These are phyloP conservation scores for Lyophyllum semitale DNA, from an alignment of 768 basidiomycete genomes.

Conservation along the genomic window DNA sequence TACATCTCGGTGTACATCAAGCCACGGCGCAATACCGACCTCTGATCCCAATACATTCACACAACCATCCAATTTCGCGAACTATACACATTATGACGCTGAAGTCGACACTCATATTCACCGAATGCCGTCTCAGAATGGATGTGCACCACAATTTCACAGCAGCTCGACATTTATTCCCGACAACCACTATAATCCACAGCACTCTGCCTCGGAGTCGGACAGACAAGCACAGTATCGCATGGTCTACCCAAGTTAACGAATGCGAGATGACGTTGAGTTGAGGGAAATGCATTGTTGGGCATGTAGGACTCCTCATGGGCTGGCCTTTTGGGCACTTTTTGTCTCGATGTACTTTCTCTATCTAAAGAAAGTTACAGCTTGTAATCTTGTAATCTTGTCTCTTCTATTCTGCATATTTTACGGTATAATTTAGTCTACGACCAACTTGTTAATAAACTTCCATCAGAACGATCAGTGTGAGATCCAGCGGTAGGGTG, in stretches of 20 bases:
- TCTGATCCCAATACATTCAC: slow-evolving; percentile 1
- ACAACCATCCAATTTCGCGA: slow-evolving; percentile 2
- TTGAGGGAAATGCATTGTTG: neutral
- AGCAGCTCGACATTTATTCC: slow-evolving; percentile 2
- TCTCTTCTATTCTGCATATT: neutral
- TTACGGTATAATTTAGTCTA: neutral
- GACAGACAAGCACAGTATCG: slow-evolving; percentile 9
- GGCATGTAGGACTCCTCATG: neutral
- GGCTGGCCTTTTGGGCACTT: slow-evolving; percentile 4
- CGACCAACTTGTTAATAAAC: neutral
- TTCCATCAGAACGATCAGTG: too few relatives aligned
- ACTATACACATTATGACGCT: slow-evolving; percentile 2
- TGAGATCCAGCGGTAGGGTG: neutral
- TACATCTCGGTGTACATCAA: slow-evolving; percentile 13
- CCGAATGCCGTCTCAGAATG: slow-evolving; percentile 5
- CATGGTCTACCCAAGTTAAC: slow-evolving; percentile 3
- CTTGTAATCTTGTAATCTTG: neutral
- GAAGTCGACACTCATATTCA: slow-evolving; percentile 4
- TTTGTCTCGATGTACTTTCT: neutral
- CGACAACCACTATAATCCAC: slow-evolving; percentile 5
- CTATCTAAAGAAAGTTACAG: neutral
- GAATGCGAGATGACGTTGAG: neutral
- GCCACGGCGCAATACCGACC: neutral
- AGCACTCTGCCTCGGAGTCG: slow-evolving; percentile 8
- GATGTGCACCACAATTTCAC: slow-evolving; percentile 11